These are phyloP conservation scores for Populus nigra DNA, from an alignment of 345 rosid species.

Conservation along the genomic window DNA sequence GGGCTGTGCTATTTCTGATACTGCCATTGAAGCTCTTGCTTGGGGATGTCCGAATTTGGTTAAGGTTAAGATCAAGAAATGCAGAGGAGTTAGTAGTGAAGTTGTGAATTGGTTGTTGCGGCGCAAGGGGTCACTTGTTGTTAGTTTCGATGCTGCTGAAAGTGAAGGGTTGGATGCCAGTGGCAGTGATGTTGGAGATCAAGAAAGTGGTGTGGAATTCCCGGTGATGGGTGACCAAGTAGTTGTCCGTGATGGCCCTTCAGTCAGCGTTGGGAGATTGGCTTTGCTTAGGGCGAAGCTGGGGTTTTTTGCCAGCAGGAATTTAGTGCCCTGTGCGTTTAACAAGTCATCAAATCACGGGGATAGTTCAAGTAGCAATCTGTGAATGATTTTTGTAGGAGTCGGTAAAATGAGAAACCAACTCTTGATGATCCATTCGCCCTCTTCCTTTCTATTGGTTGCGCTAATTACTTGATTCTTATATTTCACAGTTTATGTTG, in stretches of 20 bases:
- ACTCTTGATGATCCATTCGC: background rate
- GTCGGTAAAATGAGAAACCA: background rate
- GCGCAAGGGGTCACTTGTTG: constrained; percentile 47
- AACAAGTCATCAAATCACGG: constrained; percentile 54
- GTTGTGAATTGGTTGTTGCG: constrained; percentile 56
- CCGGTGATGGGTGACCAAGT: constrained; percentile 23
- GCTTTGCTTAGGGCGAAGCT: constrained; percentile 48
- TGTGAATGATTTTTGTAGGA: constrained; percentile 24
- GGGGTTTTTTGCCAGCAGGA: constrained; percentile 56
- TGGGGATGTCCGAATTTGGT: constrained; percentile 77
- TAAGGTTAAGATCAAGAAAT: constrained; percentile 80
- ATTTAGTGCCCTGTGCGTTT: constrained; percentile 50
- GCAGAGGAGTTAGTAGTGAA: constrained; percentile 58
- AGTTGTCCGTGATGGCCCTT: constrained; percentile 32
- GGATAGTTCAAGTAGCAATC: constrained; percentile 28
- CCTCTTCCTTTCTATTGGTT: background rate
- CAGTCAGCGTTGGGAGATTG: constrained; percentile 49
- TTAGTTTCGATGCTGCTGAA: constrained; percentile 59
- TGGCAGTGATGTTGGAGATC: constrained; percentile 35
- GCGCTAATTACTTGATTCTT: background rate
- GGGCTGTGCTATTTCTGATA: constrained; percentile 64
- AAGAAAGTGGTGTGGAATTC: constrained; percentile 44
- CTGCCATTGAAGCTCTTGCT: constrained; percentile 62
- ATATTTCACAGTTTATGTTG: background rate
- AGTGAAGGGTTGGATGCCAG: constrained; percentile 33